Base-by-base conservation (phyloP, 768 basidiomycete species). In the Podaxis rugospora region DNA sequence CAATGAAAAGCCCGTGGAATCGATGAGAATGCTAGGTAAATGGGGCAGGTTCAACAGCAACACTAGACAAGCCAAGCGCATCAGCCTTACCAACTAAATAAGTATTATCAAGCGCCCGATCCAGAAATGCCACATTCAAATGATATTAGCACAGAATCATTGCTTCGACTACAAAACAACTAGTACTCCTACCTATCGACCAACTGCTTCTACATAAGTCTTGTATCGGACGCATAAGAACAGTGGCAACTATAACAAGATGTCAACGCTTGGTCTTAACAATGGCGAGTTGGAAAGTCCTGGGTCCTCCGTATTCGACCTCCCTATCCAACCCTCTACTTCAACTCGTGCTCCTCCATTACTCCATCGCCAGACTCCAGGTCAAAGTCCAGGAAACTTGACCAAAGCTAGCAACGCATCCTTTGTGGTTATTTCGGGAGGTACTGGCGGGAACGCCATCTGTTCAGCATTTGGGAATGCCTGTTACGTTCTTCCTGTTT, bases 361-460 rank as follows among this genome's bases (percentile, higher is more conserved):
- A 62, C 32, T 36, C 51, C 32, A 23, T 36, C 28, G 36, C 37
- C 56, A 42, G 27, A 16, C 14, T 21, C 32, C 16, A 21, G 37
- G 40, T n/a, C 51, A 52, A 37, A 23, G 28, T 14, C n/a, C 10
- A 2, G 35, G 21, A 13, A 16, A 25, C 39, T 7, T 36, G 21
- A 40, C 14, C 39, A 21, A 40, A 27, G 56, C 59, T n/a, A 49
- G 56, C 23, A 61, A 66, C 13, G 69, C 80, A 1, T 83, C 86
- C 1, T 89, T 83, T 69, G 71, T 95, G 5, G 82, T 97, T 53
- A 83, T 98, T 57, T 95, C 93, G 53, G 95, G 95, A 0, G 95
- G 95, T n/a, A 94, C 94, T 36, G 95, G 95, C 44, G 93, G 93
- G 52, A 98, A 98, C 69, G 83, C 90, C 21, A 90, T 98, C 65